Conservation (phyloP, 495 filamentous ascomycete species). For the Evernia prunastri region DNA sequence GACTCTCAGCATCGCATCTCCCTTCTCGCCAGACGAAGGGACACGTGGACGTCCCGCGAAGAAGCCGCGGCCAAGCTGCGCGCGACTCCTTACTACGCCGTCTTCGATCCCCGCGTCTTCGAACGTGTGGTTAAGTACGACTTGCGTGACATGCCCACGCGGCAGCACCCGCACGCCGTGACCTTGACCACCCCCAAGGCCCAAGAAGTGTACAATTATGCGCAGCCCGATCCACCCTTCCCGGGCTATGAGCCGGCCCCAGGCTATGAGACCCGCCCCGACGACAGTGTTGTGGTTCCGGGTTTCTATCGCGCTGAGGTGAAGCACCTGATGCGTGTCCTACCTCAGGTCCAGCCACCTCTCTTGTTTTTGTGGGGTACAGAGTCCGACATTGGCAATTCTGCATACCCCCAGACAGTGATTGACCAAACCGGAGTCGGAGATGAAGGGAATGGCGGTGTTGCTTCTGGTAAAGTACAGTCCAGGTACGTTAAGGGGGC, state of each 20-base stretch:
- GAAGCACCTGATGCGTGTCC: neutral
- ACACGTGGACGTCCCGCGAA: constrained; percentile 25
- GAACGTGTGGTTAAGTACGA: constrained; percentile 26
- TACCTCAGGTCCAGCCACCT: constrained; percentile 1
- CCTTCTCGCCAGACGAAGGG: constrained; percentile 10
- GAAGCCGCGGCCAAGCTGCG: constrained; percentile 21
- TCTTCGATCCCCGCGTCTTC: constrained; percentile 26
- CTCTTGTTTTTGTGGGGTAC: constrained; percentile 12
- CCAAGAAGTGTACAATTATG: constrained; percentile 47
- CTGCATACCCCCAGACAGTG: constrained; percentile 2
- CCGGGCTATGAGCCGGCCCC: constrained; percentile 7
- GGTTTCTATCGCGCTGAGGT: constrained; percentile 17
- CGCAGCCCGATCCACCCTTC: constrained; percentile 13
- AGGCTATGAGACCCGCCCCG: constrained; percentile 5
- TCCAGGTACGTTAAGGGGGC: constrained; percentile 7
- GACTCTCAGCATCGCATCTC: neutral
- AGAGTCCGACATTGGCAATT: constrained; percentile 1
- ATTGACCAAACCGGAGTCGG: constrained; percentile 11
- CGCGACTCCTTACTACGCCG: constrained; percentile 23
- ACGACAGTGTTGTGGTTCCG: neutral
- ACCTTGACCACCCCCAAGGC: constrained; percentile 59
- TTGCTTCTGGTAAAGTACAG: constrained; percentile 8
- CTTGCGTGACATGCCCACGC: constrained; percentile 23
- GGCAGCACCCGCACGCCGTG: constrained; percentile 27
- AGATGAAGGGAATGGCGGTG: constrained; percentile 21